Conservation (phyloP, 495 filamentous ascomycete genomes). For the Letharia lupina region DNA sequence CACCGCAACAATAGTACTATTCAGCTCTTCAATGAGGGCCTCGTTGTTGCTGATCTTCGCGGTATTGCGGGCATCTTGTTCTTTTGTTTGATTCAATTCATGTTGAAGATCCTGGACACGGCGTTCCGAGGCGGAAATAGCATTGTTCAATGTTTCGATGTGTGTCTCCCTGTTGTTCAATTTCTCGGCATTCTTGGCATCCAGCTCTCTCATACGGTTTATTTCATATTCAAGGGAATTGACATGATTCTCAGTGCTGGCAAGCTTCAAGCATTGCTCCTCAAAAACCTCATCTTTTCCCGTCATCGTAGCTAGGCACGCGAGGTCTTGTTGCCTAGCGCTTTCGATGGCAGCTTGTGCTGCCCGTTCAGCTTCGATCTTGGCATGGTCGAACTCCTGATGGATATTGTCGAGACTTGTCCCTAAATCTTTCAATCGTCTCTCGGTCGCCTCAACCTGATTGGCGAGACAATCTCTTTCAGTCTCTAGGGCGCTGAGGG, state of each 20-base stretch:
- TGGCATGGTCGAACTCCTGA: conserved; percentile 18
- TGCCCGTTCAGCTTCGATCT: conserved; percentile 9
- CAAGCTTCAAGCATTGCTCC: conserved; percentile 15
- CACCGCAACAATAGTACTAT: neutral
- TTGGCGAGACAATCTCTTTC: conserved; percentile 30
- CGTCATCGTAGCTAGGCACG: conserved; percentile 37
- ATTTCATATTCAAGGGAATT: conserved; percentile 8
- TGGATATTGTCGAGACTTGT: conserved; percentile 23
- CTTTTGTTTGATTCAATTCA: neutral
- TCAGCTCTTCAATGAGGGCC: neutral
- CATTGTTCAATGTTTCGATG: conserved; percentile 1
- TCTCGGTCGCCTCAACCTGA: conserved; percentile 27
- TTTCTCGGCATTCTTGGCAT: conserved; percentile 1
- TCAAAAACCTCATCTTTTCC: conserved; percentile 42
- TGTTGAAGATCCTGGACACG: neutral
- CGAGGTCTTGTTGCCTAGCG: conserved; percentile 35
- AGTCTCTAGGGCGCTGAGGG: conserved; percentile 26
- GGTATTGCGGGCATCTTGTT: neutral
- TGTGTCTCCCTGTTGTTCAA: neutral
- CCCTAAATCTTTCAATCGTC: conserved; percentile 29
- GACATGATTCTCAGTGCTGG: neutral
- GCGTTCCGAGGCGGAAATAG: neutral
- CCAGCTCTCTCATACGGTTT: neutral
- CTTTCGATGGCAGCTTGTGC: conserved; percentile 24
- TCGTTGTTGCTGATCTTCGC: neutral